Conservation (phyloP, 257 asterid species). For the Solanum bulbocastanum region DNA sequence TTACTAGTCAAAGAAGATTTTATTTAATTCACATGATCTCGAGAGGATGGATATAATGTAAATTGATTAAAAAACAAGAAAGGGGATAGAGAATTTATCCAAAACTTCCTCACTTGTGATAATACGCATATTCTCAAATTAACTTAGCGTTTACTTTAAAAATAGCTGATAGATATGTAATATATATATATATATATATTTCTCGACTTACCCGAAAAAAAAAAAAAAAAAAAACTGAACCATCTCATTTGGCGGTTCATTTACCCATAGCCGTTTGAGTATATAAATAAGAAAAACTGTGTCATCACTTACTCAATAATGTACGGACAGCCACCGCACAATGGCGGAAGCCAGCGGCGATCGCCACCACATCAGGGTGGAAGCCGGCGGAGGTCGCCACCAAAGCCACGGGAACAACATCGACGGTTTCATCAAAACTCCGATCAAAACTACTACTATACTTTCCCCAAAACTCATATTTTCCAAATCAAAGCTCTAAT, state of each 20-base stretch:
- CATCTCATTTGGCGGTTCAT: not conserved
- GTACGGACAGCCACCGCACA: not conserved
- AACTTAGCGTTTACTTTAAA: too few relatives aligned
- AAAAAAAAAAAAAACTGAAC: too few relatives aligned
- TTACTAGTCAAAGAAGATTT: too few relatives aligned
- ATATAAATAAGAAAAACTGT: not conserved
- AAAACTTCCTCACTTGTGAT: too few relatives aligned
- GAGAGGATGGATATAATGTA: too few relatives aligned
- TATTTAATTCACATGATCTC: too few relatives aligned
- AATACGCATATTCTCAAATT: too few relatives aligned
- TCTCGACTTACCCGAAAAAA: too few relatives aligned
- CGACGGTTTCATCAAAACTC: not conserved
- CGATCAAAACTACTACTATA: not conserved
- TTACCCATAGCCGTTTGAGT: not conserved
- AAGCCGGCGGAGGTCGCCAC: not conserved
- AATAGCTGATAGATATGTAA: not conserved
- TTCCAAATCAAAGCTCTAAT: not conserved
- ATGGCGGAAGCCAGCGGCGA: not conserved
- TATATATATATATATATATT: too few relatives aligned
- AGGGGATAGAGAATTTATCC: too few relatives aligned
- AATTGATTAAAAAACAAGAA: too few relatives aligned
- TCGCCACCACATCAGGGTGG: not conserved
- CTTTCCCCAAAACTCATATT: conserved; percentile 16
- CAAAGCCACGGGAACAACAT: not conserved
- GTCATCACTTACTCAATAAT: not conserved